These are phyloP conservation scores for Phoma herbarum DNA, from an alignment of 2,329 filamentous ascomycete species.

Conservation along the genomic window DNA sequence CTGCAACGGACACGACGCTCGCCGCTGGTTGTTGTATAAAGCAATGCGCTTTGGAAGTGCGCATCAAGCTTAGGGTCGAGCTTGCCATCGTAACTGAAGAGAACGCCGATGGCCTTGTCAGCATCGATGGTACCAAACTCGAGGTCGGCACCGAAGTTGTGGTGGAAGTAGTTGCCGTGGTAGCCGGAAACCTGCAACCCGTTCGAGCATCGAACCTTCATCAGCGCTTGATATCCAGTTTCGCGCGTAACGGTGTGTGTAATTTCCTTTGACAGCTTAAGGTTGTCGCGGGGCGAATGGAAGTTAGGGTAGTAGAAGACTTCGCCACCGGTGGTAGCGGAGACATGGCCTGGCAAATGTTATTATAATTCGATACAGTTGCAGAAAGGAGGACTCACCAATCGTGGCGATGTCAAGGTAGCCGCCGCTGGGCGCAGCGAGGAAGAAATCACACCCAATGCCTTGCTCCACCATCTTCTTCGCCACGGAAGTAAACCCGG, in stretches of 20 bases:
- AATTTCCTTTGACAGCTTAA: conserved; percentile 85
- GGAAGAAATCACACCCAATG: conserved; percentile 91
- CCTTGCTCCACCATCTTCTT: conserved; percentile 88
- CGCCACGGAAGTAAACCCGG: conserved; percentile 84
- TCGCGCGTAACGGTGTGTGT: conserved; percentile 86
- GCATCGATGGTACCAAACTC: conserved; percentile 92
- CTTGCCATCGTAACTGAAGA: conserved; percentile 96
- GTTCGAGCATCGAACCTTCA: conserved; percentile 98
- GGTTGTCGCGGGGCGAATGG: conserved; percentile 82
- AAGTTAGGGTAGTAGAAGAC: conserved; percentile 98
- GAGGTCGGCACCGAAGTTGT: conserved; percentile 92
- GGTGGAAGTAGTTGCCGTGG: conserved; percentile 95
- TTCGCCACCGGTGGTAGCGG: conserved; percentile 91
- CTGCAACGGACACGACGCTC: conserved; percentile 90
- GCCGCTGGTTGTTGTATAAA: conserved; percentile 92
- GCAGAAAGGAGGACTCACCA: conserved; percentile 60
- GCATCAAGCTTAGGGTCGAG: conserved; percentile 96
- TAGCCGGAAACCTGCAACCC: conserved; percentile 93
- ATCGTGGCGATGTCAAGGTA: conserved; percentile 95
- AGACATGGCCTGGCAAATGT: conserved; percentile 71
- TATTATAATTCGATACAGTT: neutral
- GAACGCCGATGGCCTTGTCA: conserved; percentile 90
- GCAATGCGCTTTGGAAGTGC: conserved; percentile 93
- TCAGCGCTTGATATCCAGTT: conserved; percentile 92
- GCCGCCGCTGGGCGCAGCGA: conserved; percentile 87